Conservation (phyloP, 2,329 filamentous ascomycete genomes). For the Nothomitra cinnamomea region DNA sequence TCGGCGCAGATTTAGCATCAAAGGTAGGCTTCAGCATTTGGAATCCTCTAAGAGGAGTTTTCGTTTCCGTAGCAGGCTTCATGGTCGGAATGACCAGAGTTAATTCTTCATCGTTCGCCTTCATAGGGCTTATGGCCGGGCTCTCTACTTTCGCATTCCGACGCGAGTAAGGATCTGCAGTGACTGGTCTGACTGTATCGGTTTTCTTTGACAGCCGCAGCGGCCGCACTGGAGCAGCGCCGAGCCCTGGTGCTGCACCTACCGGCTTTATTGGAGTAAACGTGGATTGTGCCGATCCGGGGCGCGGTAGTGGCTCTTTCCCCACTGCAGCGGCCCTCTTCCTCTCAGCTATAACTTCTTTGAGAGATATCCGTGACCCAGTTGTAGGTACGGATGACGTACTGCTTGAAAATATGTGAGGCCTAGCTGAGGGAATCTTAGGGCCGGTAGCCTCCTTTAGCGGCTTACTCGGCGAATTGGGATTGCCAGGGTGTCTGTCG, state of each 20-base stretch:
- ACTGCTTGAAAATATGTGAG: constrained; percentile 43
- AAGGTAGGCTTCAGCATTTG: not conserved
- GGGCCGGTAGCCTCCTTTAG: constrained; percentile 30
- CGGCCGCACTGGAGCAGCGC: constrained; percentile 41
- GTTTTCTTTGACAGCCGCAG: constrained; percentile 19
- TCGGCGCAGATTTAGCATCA: not conserved
- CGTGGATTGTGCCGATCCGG: constrained; percentile 40
- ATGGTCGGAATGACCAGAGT: constrained; percentile 31
- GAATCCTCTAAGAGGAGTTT: not conserved
- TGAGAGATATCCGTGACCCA: constrained; percentile 47
- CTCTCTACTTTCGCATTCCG: constrained; percentile 12
- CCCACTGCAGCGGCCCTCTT: constrained; percentile 39
- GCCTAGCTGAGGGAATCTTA: constrained; percentile 28
- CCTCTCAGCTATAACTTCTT: constrained; percentile 71
- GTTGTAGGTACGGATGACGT: constrained; percentile 32
- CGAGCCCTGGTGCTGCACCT: constrained; percentile 25
- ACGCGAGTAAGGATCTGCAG: constrained; percentile 35
- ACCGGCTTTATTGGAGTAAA: constrained; percentile 22
- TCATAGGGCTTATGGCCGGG: constrained; percentile 17
- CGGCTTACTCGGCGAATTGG: constrained; percentile 36
- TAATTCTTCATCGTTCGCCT: constrained; percentile 26
- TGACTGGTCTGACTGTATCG: constrained; percentile 31
- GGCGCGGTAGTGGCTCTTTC: constrained; percentile 31
- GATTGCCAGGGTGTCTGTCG: constrained; percentile 70
- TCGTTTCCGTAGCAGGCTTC: constrained; percentile 14